phyloP scores from a whole-genome alignment of 192 early-diverging fungal genomes.

The Linderina pennispora region DNA sequence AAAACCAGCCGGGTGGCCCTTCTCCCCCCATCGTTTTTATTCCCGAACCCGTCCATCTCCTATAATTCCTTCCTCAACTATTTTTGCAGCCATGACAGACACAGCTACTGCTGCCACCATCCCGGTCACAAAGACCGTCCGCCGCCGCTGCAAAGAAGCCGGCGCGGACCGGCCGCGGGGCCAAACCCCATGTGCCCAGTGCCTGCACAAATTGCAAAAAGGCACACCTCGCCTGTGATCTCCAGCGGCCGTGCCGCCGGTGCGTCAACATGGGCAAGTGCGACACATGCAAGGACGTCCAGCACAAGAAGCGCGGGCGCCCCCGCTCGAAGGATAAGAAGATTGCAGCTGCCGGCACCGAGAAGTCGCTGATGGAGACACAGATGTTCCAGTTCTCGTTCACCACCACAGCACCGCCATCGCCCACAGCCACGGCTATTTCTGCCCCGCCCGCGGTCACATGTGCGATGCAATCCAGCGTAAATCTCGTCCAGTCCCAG shows the following conservation, averaged over 20 bases:
- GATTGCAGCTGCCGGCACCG: background rate
- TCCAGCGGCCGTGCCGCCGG: slow-evolving; percentile 76
- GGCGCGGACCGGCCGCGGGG: slow-evolving; percentile 17
- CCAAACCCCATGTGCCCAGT: slow-evolving; percentile 74
- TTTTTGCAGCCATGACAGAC: too few relatives aligned
- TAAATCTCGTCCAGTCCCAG: too few relatives aligned
- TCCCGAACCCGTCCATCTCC: too few relatives aligned
- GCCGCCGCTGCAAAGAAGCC: slow-evolving; percentile 2
- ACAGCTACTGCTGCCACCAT: background rate
- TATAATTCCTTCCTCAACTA: too few relatives aligned
- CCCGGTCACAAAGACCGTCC: background rate
- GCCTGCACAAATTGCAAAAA: slow-evolving; percentile 88
- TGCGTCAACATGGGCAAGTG: slow-evolving; percentile 67
- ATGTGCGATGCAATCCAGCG: too few relatives aligned
- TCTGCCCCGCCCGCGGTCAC: background rate
- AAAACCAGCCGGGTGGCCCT: too few relatives aligned
- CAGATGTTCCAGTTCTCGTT: slow-evolving; percentile 47
- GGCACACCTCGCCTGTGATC: slow-evolving; percentile 84
- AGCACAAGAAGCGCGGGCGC: slow-evolving; percentile 83
- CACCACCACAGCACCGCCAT: background rate
- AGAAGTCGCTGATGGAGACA: slow-evolving; percentile 28
- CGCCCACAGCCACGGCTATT: slow-evolving; percentile 1
- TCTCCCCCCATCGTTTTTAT: too few relatives aligned
- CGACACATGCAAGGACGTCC: slow-evolving; percentile 79
- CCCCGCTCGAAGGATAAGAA: slow-evolving; percentile 67